Base-by-base conservation (phyloP, 257 asterid species). In the Solanum neorickii region DNA sequence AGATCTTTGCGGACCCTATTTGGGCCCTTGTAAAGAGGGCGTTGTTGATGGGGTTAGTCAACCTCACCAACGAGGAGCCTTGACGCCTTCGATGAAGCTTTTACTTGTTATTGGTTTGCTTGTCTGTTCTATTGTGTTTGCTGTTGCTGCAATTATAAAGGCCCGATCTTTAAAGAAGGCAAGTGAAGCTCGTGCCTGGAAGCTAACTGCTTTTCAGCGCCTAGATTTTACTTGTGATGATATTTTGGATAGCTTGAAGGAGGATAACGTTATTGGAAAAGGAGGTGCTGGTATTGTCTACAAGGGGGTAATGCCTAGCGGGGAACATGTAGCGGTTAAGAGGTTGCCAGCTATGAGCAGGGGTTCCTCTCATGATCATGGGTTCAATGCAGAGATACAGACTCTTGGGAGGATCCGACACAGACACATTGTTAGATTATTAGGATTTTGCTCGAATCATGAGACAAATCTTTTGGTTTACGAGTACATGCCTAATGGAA, bases 251-350 rank as follows among this genome's bases (percentile, higher is more conserved):
- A 87, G 94, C 88, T 93, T 97, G 86, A 97, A 97, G 87, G 98
- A 94, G 92, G 99, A 97, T 31, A 95, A 97, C 25, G 94, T 97
- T 39, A 97, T 97, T 33, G 98, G 99, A 20, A 97, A 97, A 92
- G 99, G 99, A 35, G 99, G 99, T 12, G 98, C 98, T 14, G 99
- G 99, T 35, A 94, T 94, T 85, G 99, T 97, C 21, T 95, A 95
- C 91, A 97, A 97, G 74, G 98, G 98, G 3, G 88, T 49, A 6
- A 95, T 94, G 98, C 94, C 96, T 0, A 94, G 89, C 70, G 98
- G 98, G 12, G 98, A 94, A n/a, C 87, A 82, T 2, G 98, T 95
- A 5, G 99, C 99, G 0, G 99, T 96, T 77, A 96, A 96, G 89
- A 89, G 99, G 87, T 83, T 96, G 75, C 95, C 98, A 0, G 95